Conservation (phyloP, 371 early-diverging fungal genomes). For the Mucor circinelloides region DNA sequence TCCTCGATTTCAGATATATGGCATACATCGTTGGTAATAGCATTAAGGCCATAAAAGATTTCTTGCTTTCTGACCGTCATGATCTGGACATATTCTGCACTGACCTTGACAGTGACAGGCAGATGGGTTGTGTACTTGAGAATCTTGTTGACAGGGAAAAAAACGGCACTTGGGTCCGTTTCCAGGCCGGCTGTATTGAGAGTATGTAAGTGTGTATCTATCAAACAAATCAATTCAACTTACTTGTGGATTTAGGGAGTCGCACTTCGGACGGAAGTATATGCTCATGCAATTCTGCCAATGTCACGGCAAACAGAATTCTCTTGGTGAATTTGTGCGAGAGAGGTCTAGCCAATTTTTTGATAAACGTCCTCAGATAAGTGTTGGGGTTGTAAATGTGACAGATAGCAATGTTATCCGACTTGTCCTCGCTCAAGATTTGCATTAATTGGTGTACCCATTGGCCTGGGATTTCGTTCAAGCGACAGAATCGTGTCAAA, state of each 20-base stretch:
- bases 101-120: slow-evolving; percentile 80
- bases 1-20: slow-evolving; percentile 86
- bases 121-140: slow-evolving; percentile 57
- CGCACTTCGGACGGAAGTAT: slow-evolving; percentile 68
- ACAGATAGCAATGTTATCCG: slow-evolving; percentile 46
- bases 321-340: slow-evolving; percentile 57
- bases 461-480: slow-evolving; percentile 75
- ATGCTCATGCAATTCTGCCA: slow-evolving; percentile 69
- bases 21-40: slow-evolving; percentile 81
- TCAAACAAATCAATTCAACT: too few relatives aligned
- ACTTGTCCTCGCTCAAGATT: slow-evolving; percentile 64
- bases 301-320: slow-evolving; percentile 61
- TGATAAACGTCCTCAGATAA: slow-evolving; percentile 63
- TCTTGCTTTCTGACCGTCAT: slow-evolving; percentile 63
- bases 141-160: slow-evolving; percentile 63
- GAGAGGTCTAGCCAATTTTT: slow-evolving; percentile 51
- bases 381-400: slow-evolving; percentile 80
- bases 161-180: slow-evolving; percentile 59
- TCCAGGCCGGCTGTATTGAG: slow-evolving; percentile 52
- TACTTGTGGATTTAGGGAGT: slow-evolving; percentile 73
- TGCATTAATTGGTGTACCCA: slow-evolving; percentile 73
- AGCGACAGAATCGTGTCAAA: slow-evolving; percentile 69
- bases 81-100: slow-evolving; percentile 79
- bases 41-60: slow-evolving; percentile 61
- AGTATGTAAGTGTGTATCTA: background rate